These are phyloP conservation scores for Kregervanrija fluxuum DNA, from an alignment of 805 yeast genomes.

Conservation along the genomic window DNA sequence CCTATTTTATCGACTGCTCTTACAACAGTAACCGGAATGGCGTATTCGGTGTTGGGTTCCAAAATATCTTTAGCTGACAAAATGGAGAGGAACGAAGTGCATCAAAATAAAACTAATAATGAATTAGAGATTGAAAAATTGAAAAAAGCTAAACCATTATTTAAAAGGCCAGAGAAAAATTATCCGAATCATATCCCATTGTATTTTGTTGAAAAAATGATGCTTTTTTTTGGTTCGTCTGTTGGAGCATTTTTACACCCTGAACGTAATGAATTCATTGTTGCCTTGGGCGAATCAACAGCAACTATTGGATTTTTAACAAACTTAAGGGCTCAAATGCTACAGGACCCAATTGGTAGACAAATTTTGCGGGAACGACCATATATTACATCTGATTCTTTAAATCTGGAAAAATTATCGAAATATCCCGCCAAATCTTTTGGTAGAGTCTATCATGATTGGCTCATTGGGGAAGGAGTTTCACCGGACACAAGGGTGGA, in stretches of 20 bases:
- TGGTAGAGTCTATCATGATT: slow-evolving; percentile 71
- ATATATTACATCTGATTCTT: slow-evolving; percentile 64
- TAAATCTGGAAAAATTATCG: slow-evolving; percentile 56
- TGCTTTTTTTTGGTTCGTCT: slow-evolving; percentile 67
- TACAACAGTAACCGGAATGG: slow-evolving; percentile 10
- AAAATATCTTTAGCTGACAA: slow-evolving; percentile 51
- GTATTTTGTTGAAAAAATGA: slow-evolving; percentile 48
- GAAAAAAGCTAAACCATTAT: slow-evolving; percentile 19
- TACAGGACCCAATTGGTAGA: slow-evolving; percentile 69
- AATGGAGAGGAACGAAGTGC: slow-evolving; percentile 46
- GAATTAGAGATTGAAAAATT: slow-evolving; percentile 20
- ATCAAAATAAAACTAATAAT: slow-evolving; percentile 25
- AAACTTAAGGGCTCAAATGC: slow-evolving; percentile 63
- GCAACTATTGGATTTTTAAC: slow-evolving; percentile 65
- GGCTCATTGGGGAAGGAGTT: slow-evolving; percentile 84
- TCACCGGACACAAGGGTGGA: slow-evolving; percentile 91
- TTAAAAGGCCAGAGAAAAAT: slow-evolving; percentile 35
- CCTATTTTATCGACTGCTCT: slow-evolving; percentile 7
- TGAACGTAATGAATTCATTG: slow-evolving; percentile 66
- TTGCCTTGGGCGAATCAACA: slow-evolving; percentile 84
- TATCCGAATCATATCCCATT: slow-evolving; percentile 81
- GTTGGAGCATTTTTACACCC: slow-evolving; percentile 74
- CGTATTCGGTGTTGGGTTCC: slow-evolving; percentile 22
- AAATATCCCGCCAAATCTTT: slow-evolving; percentile 59
- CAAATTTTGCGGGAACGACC: slow-evolving; percentile 74